Conservation (phyloP, 176 grass and related monocot genomes). For the Carex scoparia region DNA sequence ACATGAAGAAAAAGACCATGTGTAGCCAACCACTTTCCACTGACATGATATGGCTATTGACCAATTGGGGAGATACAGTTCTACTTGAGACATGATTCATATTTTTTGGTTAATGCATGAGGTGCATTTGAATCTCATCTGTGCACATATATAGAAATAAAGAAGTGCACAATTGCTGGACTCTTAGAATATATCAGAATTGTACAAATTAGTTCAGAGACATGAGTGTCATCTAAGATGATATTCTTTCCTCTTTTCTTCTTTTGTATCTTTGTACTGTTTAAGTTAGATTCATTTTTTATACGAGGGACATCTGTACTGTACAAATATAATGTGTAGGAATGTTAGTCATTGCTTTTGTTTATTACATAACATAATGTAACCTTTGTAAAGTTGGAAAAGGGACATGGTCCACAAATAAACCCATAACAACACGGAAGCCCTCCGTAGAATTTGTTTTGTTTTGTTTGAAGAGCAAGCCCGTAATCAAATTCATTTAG, state of each 20-base stretch:
- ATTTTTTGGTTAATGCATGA: neutral
- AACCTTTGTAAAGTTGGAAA: neutral
- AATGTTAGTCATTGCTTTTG: neutral
- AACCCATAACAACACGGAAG: no score
- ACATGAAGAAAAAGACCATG: neutral
- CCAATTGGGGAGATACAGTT: neutral
- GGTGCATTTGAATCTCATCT: neutral
- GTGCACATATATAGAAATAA: neutral
- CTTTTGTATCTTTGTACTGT: neutral
- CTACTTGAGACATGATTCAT: neutral
- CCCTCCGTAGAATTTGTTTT: no score
- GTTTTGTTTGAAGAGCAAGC: no score
- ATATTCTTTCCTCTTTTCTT: neutral
- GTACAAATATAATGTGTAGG: neutral
- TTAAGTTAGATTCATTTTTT: neutral
- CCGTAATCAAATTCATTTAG: no score
- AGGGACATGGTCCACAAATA: no score
- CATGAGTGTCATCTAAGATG: neutral
- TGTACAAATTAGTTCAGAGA: constrained; percentile 14
- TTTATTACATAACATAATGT: neutral
- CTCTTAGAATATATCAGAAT: constrained; percentile 3
- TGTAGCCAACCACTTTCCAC: neutral
- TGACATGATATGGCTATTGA: constrained; percentile 10
- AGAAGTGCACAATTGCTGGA: neutral
- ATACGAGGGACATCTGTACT: neutral